These are phyloP conservation scores for Cystobasidiaceae sp. DNA, from an alignment of 1,284 basidiomycete genomes.

Conservation along the genomic window DNA sequence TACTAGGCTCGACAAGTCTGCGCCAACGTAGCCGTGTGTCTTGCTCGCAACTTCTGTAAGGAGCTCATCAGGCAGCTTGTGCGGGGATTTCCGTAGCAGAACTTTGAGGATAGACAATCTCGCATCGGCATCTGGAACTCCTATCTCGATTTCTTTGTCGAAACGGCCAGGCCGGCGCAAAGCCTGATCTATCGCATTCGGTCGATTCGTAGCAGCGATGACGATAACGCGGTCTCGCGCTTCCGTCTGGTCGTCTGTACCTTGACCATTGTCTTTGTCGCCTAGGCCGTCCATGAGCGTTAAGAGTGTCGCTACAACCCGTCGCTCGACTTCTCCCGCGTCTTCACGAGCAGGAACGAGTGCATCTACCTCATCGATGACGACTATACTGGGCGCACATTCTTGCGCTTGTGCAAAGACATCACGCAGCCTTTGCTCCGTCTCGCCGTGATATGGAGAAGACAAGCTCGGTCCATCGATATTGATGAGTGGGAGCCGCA, in stretches of 20 bases:
- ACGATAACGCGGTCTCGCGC: slow-evolving; percentile 69
- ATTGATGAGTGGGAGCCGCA: slow-evolving; percentile 68
- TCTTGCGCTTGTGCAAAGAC: slow-evolving; percentile 80
- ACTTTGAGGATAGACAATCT: slow-evolving; percentile 78
- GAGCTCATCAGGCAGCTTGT: slow-evolving; percentile 60
- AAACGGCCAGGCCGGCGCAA: slow-evolving; percentile 88
- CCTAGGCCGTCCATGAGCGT: slow-evolving; percentile 94
- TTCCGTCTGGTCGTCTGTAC: slow-evolving; percentile 41
- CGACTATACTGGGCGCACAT: slow-evolving; percentile 74
- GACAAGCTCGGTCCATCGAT: slow-evolving; percentile 94
- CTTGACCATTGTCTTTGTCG: slow-evolving; percentile 45
- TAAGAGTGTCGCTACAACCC: slow-evolving; percentile 90
- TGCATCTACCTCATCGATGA: slow-evolving; percentile 95
- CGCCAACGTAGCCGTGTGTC: slow-evolving; percentile 96
- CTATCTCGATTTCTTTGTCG: slow-evolving; percentile 95
- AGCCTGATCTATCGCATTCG: slow-evolving; percentile 95
- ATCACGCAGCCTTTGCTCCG: slow-evolving; percentile 79
- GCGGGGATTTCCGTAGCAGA: slow-evolving; percentile 72
- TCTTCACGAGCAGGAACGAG: slow-evolving; percentile 86
- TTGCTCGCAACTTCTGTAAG: slow-evolving; percentile 64
- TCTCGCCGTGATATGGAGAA: slow-evolving; percentile 93
- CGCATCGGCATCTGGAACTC: slow-evolving; percentile 79
- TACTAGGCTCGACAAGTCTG: slow-evolving; percentile 85
- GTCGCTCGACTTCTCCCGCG: slow-evolving; percentile 83
- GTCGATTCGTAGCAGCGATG: slow-evolving; percentile 93